Conservation (phyloP, 192 early-diverging fungal genomes). For the Allomyces macrogynus region DNA sequence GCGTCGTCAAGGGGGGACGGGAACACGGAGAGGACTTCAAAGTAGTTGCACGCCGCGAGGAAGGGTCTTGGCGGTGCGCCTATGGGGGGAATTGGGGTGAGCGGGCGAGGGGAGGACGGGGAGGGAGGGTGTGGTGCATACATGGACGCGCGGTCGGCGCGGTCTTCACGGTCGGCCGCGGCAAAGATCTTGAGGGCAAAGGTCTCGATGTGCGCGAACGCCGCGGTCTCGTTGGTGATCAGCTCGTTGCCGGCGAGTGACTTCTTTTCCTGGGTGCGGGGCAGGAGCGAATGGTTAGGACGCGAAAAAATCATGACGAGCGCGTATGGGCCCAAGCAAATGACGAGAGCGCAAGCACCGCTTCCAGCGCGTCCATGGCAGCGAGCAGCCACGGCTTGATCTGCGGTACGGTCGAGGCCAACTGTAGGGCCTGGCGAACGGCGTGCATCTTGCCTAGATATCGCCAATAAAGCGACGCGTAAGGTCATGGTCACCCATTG, state of each 20-base stretch:
- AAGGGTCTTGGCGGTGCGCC: constrained; percentile 77
- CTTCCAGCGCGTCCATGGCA: constrained; percentile 64
- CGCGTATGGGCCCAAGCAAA: not conserved
- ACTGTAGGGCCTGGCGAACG: constrained; percentile 48
- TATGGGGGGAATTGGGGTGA: too few species aligned
- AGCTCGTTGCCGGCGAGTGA: constrained; percentile 36
- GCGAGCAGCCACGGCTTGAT: constrained; percentile 37
- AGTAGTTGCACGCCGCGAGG: constrained; percentile 68
- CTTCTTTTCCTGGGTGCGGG: constrained; percentile 39
- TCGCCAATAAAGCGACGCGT: not conserved
- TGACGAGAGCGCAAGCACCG: constrained; percentile 17
- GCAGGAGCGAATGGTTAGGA: not conserved
- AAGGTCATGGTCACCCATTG: not conserved
- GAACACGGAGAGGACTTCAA: constrained; percentile 69
- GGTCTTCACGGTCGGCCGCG: constrained; percentile 82
- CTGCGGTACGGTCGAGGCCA: constrained; percentile 25
- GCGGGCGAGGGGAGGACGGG: too few species aligned
- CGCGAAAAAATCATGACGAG: too few species aligned
- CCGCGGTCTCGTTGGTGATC: constrained; percentile 54
- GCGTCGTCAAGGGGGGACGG: not conserved
- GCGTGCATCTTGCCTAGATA: constrained; percentile 61
- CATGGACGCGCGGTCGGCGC: constrained; percentile 56
- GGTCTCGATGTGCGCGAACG: constrained; percentile 60
- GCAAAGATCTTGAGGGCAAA: constrained; percentile 79
- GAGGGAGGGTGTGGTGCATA: constrained; percentile 13